Conservation (phyloP, 768 basidiomycete species). For the Solioccasus polychromus region DNA sequence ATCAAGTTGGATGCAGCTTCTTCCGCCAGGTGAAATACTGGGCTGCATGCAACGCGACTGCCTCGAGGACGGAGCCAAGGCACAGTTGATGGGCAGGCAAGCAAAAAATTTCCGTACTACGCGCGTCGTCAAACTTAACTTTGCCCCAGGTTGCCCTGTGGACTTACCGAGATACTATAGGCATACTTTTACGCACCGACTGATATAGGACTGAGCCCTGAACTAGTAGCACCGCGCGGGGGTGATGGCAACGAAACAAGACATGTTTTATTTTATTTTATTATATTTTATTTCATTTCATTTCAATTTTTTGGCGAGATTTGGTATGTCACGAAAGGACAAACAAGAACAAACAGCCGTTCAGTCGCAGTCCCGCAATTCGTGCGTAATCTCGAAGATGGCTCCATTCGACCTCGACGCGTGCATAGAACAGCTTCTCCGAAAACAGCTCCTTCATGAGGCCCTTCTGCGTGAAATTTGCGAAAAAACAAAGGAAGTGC, state of each 20-base stretch:
- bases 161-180: slow-evolving; percentile 14
- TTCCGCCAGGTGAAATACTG: slow-evolving; percentile 16
- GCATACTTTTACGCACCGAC: slow-evolving; percentile 15
- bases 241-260: not conserved
- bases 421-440: slow-evolving; percentile 85
- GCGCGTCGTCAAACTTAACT: slow-evolving; percentile 32
- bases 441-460: slow-evolving; percentile 94
- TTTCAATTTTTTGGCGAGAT: slow-evolving; percentile 14
- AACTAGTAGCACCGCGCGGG: slow-evolving; percentile 8
- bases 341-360: slow-evolving; percentile 23
- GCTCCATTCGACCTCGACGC: slow-evolving; percentile 92
- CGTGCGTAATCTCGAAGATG: slow-evolving; percentile 18
- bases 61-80: slow-evolving; percentile 36
- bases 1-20: slow-evolving; percentile 9
- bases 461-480: slow-evolving; percentile 96
- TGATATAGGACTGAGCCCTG: slow-evolving; percentile 13
- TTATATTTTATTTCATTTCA: slow-evolving; percentile 11
- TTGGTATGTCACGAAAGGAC: not conserved
- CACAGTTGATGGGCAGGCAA: slow-evolving; percentile 21
- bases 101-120: slow-evolving; percentile 29
- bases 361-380: slow-evolving; percentile 4
- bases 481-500: slow-evolving; percentile 98
- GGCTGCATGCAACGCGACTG: slow-evolving; percentile 31
- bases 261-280: not conserved
- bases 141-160: slow-evolving; percentile 21